These are phyloP conservation scores for Asterionellopsis glacialis DNA, from an alignment of 108 stramenopile species.

Conservation along the genomic window DNA sequence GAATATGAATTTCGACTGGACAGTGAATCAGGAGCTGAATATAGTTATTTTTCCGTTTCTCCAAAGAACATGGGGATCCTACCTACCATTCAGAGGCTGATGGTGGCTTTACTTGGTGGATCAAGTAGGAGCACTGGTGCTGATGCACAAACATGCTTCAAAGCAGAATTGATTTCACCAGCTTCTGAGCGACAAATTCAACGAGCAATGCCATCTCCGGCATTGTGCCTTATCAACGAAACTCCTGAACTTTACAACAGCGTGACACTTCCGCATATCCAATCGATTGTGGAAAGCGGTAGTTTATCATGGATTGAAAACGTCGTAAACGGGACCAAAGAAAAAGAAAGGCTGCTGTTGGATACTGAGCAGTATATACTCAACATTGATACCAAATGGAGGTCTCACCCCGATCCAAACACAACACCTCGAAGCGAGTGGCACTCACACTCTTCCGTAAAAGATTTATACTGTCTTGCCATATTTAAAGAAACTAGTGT, in stretches of 20 bases:
- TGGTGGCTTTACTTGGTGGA: not conserved
- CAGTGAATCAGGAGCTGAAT: constrained; percentile 53
- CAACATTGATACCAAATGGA: constrained; percentile 80
- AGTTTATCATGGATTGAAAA: constrained; percentile 47
- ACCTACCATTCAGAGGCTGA: not conserved
- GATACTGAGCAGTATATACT: constrained; percentile 54
- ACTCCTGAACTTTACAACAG: constrained; percentile 41
- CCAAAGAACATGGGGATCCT: constrained; percentile 6
- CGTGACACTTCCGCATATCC: constrained; percentile 33
- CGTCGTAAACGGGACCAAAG: constrained; percentile 40
- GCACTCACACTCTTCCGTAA: constrained; percentile 21
- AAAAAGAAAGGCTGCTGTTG: constrained; percentile 57
- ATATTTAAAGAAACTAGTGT: constrained; percentile 45
- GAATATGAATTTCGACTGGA: constrained; percentile 31
- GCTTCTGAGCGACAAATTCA: constrained; percentile 37
- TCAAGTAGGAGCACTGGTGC: not conserved
- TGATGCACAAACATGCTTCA: constrained; percentile 12
- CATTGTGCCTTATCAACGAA: constrained; percentile 33
- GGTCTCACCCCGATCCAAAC: constrained; percentile 41
- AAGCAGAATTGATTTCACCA: constrained; percentile 53
- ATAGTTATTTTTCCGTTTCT: constrained; percentile 41
- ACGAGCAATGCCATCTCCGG: constrained; percentile 42
- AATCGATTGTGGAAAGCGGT: constrained; percentile 37
- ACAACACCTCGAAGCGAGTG: constrained; percentile 31
- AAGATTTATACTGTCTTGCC: constrained; percentile 63